Base-by-base conservation (phyloP, 208 protist species). In the Perkinsela sp. region DNA sequence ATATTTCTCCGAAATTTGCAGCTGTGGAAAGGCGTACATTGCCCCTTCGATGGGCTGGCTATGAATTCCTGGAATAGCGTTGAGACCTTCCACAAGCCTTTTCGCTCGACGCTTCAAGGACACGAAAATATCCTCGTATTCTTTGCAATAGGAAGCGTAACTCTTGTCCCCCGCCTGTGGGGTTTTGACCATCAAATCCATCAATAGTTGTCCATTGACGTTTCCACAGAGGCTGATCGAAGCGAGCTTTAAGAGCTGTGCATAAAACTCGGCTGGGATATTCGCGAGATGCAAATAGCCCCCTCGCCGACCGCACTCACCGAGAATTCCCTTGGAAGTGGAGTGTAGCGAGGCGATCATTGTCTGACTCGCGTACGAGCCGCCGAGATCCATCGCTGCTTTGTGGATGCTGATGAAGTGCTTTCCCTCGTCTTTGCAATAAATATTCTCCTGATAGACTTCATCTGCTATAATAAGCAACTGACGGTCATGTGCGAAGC, bases 391-490 rank as follows among this genome's bases (percentile, higher is more conserved):
- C 28, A 79, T 75, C 70, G 85, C 77, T 22, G 88, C 81, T 68
- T 78, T 71, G 13, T 82, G 82, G 77, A 86, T 87, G 66, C 94
- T 98, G 32, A 95, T 66, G 40, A 99, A 84, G 72, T 90, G 73
- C 69, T 90, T 90, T 30, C 75, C 78, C 30, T 75, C 65, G 22
- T 57, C 6, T 22, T 57, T 22, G 31, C 66, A 73, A 76, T 98
- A 98, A 32, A 97, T 84, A 75, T 98, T 98, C 65, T 91, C 88
- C 85, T 98, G 96, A 80, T 99, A 99, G 28, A 99, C 96, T 80
- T 99, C 96, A 71, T 99, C 96, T 29, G 94, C 94, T 30, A 99
- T 74, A 28, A 99, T 67, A 67, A 97, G 74, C 28, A 98, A 30
- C n/a, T 70, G 67, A 65, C 75, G 69, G 32, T 80, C 74, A 70